These are phyloP conservation scores for Tetrapisispora phaffii DNA, from an alignment of 805 yeast genomes.

Conservation along the genomic window DNA sequence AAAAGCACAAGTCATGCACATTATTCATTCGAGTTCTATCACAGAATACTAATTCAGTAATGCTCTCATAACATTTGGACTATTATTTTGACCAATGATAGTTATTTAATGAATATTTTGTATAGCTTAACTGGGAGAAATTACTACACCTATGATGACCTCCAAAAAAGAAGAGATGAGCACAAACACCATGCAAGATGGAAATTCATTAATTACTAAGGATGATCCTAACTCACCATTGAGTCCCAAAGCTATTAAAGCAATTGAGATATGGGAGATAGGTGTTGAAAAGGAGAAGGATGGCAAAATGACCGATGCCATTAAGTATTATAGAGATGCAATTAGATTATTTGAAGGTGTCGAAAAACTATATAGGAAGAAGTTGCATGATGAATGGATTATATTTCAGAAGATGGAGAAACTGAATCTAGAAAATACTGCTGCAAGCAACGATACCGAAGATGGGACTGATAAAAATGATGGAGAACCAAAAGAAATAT, in stretches of 20 bases:
- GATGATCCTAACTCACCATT: neutral
- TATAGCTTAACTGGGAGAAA: no score
- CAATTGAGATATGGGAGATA: constrained; percentile 54
- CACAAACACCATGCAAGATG: neutral
- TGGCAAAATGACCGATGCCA: constrained; percentile 79
- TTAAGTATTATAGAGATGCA: constrained; percentile 61
- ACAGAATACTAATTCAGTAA: no score
- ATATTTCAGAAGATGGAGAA: constrained; percentile 17
- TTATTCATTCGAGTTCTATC: no score
- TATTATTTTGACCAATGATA: no score
- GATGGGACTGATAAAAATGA: constrained; percentile 7
- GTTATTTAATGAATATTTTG: no score
- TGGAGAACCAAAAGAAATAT: constrained; percentile 17
- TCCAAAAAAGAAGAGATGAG: neutral
- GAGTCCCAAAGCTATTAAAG: constrained; percentile 23
- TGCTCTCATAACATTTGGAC: no score
- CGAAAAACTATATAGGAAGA: constrained; percentile 57
- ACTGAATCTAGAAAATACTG: constrained; percentile 2
- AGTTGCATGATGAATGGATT: constrained; percentile 37
- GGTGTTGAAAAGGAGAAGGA: constrained; percentile 63
- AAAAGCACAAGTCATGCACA: no score
- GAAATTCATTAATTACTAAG: neutral
- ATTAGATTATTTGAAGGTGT: constrained; percentile 46
- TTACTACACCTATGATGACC: no score
- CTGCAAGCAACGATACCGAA: constrained; percentile 4